Conservation (phyloP, 2,329 filamentous ascomycete species). For the Chrysosporium keratinophilum region DNA sequence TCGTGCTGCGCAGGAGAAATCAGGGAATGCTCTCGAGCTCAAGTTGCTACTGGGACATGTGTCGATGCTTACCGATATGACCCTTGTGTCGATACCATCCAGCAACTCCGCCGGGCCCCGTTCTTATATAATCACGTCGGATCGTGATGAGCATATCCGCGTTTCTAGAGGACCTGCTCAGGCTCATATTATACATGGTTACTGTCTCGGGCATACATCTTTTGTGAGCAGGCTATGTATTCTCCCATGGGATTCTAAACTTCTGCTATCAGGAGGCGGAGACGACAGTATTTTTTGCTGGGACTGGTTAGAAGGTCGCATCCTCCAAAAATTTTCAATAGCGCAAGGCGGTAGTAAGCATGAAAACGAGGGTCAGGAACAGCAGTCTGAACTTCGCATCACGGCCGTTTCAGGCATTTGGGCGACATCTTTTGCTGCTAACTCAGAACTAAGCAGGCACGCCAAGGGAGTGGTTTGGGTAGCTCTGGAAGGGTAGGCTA, state of each 20-base stretch:
- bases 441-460: conserved; percentile 11
- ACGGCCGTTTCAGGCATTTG: conserved; percentile 46
- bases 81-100: conserved; percentile 42
- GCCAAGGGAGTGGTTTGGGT: conserved; percentile 35
- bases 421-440: conserved; percentile 26
- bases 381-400: conserved; percentile 17
- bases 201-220: conserved; percentile 76
- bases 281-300: conserved; percentile 70
- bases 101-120: conserved; percentile 39
- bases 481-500: conserved; percentile 50
- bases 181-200: conserved; percentile 76
- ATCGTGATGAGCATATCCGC: conserved; percentile 76
- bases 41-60: conserved; percentile 82
- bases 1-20: conserved; percentile 35
- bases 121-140: conserved; percentile 55
- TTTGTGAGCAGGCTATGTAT: conserved; percentile 72
- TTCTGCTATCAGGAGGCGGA: conserved; percentile 77
- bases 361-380: neutral
- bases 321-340: conserved; percentile 27
- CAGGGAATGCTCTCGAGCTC: conserved; percentile 56
- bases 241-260: conserved; percentile 44
- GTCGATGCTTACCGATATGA: conserved; percentile 77
- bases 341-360: neutral
- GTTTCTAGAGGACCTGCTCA: conserved; percentile 73
- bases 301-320: conserved; percentile 55